Evolutionary conservation across 2,329 filamentous ascomycete species (phyloP).

Genomic region (Zalaria obscura): DNA sequence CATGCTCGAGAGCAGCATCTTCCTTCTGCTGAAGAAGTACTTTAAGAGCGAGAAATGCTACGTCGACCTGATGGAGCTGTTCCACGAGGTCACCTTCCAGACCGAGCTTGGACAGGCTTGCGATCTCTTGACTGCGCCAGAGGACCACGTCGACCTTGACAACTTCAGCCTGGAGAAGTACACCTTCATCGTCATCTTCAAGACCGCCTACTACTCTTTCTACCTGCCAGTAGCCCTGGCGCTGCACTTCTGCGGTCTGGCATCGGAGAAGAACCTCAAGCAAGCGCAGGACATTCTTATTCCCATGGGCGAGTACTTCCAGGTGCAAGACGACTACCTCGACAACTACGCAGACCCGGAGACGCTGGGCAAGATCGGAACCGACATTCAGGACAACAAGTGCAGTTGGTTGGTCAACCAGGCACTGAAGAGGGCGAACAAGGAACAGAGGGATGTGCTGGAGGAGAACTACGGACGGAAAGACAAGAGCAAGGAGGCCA

Average conservation of each 20-base stretch:
- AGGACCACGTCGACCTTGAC: conserved; percentile 81
- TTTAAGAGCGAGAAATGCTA: conserved; percentile 82
- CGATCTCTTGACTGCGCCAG: conserved; percentile 88
- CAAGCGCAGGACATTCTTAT: conserved; percentile 85
- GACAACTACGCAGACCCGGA: conserved; percentile 92
- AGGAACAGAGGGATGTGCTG: conserved; percentile 75
- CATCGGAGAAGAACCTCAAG: conserved; percentile 78
- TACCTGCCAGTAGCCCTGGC: conserved; percentile 92
- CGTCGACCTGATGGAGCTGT: conserved; percentile 83
- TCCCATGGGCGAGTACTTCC: conserved; percentile 97
- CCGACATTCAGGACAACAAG: conserved; percentile 99
- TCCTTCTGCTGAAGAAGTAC: conserved; percentile 80
- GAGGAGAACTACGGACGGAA: conserved; percentile 93
- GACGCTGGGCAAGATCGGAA: conserved; percentile 95
- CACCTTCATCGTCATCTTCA: conserved; percentile 97
- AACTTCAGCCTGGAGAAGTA: conserved; percentile 96
- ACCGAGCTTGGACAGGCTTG: conserved; percentile 92
- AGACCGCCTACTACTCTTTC: conserved; percentile 99
- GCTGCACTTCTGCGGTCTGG: conserved; percentile 70
- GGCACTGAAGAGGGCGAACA: conserved; percentile 63
- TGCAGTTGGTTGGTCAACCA: conserved; percentile 98
- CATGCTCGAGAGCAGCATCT: conserved; percentile 86
- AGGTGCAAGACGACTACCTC: conserved; percentile 96
- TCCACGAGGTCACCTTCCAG: conserved; percentile 88
- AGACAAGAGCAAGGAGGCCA: conserved; percentile 66